Evolutionary conservation across 345 rosid genomes (phyloP).

Genomic region (Lepidium africanum): DNA sequence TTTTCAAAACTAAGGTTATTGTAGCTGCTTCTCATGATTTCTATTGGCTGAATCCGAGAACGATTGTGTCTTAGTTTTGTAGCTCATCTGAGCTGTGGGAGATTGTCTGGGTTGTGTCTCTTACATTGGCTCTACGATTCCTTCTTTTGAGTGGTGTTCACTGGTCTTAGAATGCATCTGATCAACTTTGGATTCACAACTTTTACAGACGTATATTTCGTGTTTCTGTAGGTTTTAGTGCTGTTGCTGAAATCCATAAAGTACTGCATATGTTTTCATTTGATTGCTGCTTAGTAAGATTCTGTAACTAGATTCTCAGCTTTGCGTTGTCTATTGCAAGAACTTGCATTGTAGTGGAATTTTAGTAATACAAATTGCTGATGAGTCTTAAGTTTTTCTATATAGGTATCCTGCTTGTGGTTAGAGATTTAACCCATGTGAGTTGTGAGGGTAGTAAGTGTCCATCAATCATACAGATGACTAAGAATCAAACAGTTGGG

Average conservation of each 20-base stretch:
- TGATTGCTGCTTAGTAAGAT: not conserved
- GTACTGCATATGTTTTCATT: not conserved
- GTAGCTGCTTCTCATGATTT: not conserved
- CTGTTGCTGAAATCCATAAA: not conserved
- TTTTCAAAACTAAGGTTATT: not conserved
- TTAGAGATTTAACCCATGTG: not conserved
- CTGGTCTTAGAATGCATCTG: not conserved
- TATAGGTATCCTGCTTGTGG: slow-evolving; percentile 1
- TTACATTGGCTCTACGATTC: not conserved
- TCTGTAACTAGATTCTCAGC: not conserved
- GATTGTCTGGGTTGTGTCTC: not conserved
- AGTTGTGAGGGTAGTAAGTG: slow-evolving; percentile 11
- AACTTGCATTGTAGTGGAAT: not conserved
- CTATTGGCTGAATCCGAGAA: not conserved
- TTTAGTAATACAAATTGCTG: not conserved
- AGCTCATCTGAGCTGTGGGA: not conserved
- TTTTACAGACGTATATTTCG: not conserved
- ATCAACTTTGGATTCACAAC: not conserved
- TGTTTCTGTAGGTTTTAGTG: not conserved
- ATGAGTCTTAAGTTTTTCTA: not conserved
- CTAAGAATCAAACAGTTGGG: slow-evolving; percentile 22
- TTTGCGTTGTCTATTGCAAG: not conserved
- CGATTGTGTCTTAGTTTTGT: not conserved
- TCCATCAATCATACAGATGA: slow-evolving; percentile 17
- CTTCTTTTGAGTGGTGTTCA: not conserved